Evolutionary conservation across 495 filamentous ascomycete genomes (phyloP), one percentile per base, ranked within the genome.

Genomic region (Penicillium flavigenum): DNA sequence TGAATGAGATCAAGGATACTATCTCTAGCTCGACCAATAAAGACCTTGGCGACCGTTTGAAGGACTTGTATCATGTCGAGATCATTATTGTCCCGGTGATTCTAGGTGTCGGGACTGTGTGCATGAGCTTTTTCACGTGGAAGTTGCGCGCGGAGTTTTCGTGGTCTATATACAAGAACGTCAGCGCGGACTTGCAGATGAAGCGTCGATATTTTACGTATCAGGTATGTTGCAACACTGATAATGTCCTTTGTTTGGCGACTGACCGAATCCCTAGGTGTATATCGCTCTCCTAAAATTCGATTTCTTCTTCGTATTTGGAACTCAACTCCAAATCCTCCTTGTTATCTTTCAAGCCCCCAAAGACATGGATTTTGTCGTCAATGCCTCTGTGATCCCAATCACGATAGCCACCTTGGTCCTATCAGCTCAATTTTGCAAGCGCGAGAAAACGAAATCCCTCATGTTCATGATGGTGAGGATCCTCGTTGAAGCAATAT

Each of bases 221-320:
- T 32, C 60, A 63, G 57, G 60, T 58, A 41, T 3, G 49, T 58
- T 7, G 19, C 10, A 17, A 14, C 9, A 1, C 19, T 36, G 27
- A 1, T 51, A 2, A 16, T 22, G 5, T 43, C 2, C 19, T 6
- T 29, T 19, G 19, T 20, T 27, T 12, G 11, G 4, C 7, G 26
- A 45, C 44, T 27, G 24, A 43, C 6, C 24, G 26, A 5, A 12
- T 27, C 49, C 16, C 7, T 20, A 65, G 63, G 63, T 65, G 2
- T 65, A 59, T 38, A 62, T 65, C 14, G 53, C 63, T 8, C 56
- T 65, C 4, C 46, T 65, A 5, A 65, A 65, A 45, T 65, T 65
- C 39, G 60, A 65, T 12, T 65, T 62, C 45, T 65, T 62, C 44
- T 65, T 65, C 17, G 49, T 65, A 2, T 65, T 65, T 22, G 60